A percentile compares a stretch with the other conserved stretches of the same genome.
Evolutionary conservation across 179 eudicot species (phyloP).

Genomic region (Beta corolliflora): DNA sequence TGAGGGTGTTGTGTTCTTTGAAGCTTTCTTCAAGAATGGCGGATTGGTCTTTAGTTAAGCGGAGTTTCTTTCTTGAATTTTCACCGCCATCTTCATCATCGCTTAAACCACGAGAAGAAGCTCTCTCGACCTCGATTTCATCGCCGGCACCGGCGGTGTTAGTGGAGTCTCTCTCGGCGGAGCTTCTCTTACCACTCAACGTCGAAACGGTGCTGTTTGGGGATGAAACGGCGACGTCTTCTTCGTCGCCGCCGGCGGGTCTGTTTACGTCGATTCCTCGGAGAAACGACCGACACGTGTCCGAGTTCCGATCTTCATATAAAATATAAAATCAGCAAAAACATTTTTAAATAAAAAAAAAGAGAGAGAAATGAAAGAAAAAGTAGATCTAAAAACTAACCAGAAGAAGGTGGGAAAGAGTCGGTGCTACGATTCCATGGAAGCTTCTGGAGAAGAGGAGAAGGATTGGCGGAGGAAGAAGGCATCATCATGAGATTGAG

Average conservation of each 20-base stretch:
- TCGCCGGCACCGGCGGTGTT: conserved; percentile 36
- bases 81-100: conserved; percentile 93
- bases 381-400: not conserved
- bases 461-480: conserved; percentile 26
- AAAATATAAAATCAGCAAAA: not conserved
- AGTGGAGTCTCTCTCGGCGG: conserved; percentile 43
- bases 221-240: conserved; percentile 74
- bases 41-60: conserved; percentile 82
- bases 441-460: conserved; percentile 32
- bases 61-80: conserved; percentile 62
- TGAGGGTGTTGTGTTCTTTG: conserved; percentile 89
- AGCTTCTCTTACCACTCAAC: conserved; percentile 67
- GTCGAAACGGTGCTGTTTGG: conserved; percentile 93
- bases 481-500: conserved; percentile 49
- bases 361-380: not conserved
- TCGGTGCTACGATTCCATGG: conserved; percentile 42
- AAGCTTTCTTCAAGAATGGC: conserved; percentile 84
- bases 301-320: conserved; percentile 48
- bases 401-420: conserved; percentile 15
- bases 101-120: conserved; percentile 56
- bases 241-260: conserved; percentile 51
- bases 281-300: conserved; percentile 44
- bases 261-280: conserved; percentile 82
- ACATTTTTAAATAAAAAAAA: conserved; percentile 15
- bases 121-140: conserved; percentile 54